phyloP scores from a whole-genome alignment of 2,329 filamentous ascomycete genomes.

The Phialophora chinensis region DNA sequence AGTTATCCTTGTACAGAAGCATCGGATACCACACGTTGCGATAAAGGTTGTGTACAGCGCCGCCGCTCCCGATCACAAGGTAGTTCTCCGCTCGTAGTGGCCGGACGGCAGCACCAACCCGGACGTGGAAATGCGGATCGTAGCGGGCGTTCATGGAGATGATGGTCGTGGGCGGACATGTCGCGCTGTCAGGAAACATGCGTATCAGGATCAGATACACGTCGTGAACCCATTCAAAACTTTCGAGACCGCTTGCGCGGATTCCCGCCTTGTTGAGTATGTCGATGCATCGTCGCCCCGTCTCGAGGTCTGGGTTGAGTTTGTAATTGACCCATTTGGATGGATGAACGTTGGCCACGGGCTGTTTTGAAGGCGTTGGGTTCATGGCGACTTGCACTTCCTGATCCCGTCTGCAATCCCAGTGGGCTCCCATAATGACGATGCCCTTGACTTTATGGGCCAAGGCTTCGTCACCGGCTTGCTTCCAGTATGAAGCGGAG shows the following conservation, averaged over 20 bases:
- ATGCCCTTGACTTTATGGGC: constrained; percentile 65
- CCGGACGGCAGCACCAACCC: constrained; percentile 63
- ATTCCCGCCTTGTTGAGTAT: constrained; percentile 61
- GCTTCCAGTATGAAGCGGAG: constrained; percentile 70
- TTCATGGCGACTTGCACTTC: constrained; percentile 67
- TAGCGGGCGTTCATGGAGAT: constrained; percentile 62
- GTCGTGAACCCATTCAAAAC: constrained; percentile 75
- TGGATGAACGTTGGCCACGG: constrained; percentile 70
- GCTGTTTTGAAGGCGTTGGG: constrained; percentile 64
- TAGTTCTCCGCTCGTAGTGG: constrained; percentile 61
- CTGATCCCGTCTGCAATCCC: constrained; percentile 61
- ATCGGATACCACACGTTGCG: constrained; percentile 70
- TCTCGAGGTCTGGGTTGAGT: constrained; percentile 64
- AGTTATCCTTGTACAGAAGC: constrained; percentile 68
- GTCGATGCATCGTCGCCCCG: constrained; percentile 57
- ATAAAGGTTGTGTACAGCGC: constrained; percentile 73
- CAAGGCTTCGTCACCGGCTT: constrained; percentile 67
- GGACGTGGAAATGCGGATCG: constrained; percentile 63
- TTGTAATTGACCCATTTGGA: constrained; percentile 68
- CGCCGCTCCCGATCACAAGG: constrained; percentile 66
- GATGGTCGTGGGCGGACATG: constrained; percentile 68
- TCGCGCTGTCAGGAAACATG: constrained; percentile 51
- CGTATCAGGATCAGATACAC: constrained; percentile 71
- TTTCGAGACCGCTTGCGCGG: constrained; percentile 57
- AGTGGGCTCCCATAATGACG: constrained; percentile 73